Evolutionary conservation across 169 alveolate species (phyloP).

Genomic region (Condylostoma magnum): DNA sequence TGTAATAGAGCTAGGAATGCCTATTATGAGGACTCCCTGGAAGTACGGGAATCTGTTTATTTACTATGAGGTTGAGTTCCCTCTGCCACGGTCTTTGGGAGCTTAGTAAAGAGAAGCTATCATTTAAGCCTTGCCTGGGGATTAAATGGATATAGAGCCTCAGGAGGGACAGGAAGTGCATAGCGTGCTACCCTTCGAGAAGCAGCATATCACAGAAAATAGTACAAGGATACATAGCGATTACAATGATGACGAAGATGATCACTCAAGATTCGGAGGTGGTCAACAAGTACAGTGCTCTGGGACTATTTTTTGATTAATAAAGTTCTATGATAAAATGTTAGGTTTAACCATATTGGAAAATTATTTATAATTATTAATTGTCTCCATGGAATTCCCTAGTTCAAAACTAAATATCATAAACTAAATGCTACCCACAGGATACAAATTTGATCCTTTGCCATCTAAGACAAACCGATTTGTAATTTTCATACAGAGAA

Average conservation of each 20-base stretch:
- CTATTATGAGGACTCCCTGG: constrained; percentile 67
- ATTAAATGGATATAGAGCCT: not conserved
- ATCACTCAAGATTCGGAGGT: constrained; percentile 18
- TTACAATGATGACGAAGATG: constrained; percentile 24
- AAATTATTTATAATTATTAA: too few species aligned
- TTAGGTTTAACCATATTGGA: too few species aligned
- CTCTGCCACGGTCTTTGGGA: constrained; percentile 25
- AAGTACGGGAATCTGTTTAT: constrained; percentile 74
- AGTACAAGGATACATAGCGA: constrained; percentile 8
- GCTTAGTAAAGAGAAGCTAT: not conserved
- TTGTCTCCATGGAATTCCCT: too few species aligned
- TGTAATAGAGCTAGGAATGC: constrained; percentile 82
- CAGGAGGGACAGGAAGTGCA: not conserved
- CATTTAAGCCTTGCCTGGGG: constrained; percentile 20
- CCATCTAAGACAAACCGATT: not conserved
- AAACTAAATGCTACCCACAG: constrained; percentile 8
- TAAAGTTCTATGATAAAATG: too few species aligned
- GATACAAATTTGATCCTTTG: not conserved
- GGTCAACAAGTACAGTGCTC: constrained; percentile 31
- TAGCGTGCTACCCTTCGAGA: not conserved
- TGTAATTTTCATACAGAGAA: not conserved
- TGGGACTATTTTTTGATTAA: constrained; percentile 31
- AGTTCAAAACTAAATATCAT: too few species aligned
- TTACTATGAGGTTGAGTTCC: constrained; percentile 73
- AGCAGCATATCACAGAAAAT: constrained; percentile 13